phyloP scores from a whole-genome alignment of 805 yeast genomes.

The Metschnikowia baotianmanensis region DNA sequence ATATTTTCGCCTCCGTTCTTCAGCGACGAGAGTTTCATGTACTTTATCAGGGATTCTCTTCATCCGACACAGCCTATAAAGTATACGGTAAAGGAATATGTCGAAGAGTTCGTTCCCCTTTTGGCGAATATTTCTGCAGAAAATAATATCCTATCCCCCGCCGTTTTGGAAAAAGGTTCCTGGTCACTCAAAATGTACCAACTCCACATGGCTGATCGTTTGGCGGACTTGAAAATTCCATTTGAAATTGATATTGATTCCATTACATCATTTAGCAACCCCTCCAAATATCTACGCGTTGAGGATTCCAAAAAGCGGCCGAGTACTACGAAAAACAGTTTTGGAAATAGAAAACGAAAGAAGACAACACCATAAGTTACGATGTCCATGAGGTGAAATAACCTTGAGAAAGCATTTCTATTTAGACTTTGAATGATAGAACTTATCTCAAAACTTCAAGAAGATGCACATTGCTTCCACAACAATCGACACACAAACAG shows the following conservation, averaged over 20 bases:
- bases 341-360: conserved; percentile 1
- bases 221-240: conserved; percentile 25
- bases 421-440: too few species aligned
- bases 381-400: too few species aligned
- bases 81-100: conserved; percentile 42
- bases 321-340: neutral
- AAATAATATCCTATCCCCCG: conserved; percentile 2
- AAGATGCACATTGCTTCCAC: neutral
- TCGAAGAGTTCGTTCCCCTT: conserved; percentile 30
- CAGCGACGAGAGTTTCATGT: conserved; percentile 47
- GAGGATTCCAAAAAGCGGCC: neutral
- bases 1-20: conserved; percentile 43
- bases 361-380: neutral
- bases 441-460: neutral
- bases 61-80: conserved; percentile 33
- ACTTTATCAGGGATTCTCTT: conserved; percentile 27
- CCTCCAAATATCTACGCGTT: neutral
- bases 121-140: conserved; percentile 6
- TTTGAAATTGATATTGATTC: conserved; percentile 18
- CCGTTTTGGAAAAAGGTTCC: conserved; percentile 31
- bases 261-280: conserved; percentile 6
- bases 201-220: conserved; percentile 23
- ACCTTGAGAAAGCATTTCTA: too few species aligned
- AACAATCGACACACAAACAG: too few species aligned
- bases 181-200: conserved; percentile 38